phyloP scores from a whole-genome alignment of 208 protist genomes.

The Leishmania aethiopica region DNA sequence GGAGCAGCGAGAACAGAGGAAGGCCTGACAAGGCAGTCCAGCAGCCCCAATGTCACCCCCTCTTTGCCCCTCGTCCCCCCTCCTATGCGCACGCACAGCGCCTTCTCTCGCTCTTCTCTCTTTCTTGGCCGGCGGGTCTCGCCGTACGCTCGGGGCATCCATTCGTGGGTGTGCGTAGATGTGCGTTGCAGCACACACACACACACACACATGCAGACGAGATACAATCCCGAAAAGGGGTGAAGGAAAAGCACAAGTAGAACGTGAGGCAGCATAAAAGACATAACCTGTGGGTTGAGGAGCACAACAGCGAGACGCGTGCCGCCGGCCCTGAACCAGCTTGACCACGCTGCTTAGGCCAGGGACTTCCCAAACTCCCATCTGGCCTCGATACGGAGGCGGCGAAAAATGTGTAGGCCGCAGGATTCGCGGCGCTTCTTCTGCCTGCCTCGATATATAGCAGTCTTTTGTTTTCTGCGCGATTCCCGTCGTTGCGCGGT shows the following conservation, averaged over 20 bases:
- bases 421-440: neutral
- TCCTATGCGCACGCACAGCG: neutral
- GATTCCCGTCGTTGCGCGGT: neutral
- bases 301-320: neutral
- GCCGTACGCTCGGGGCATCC: neutral
- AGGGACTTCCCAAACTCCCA: neutral
- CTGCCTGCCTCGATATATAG: neutral
- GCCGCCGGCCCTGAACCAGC: neutral
- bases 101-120: neutral
- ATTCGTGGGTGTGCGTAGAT: neutral
- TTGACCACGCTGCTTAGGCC: too few relatives aligned
- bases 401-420: neutral
- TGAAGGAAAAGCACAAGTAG: neutral
- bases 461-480: neutral
- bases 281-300: neutral
- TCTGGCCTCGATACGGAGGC: neutral
- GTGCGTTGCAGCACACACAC: neutral
- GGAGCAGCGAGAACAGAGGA: too few relatives aligned
- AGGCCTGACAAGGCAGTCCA: neutral
- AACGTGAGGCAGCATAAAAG: neutral
- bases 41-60: neutral
- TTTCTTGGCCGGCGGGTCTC: neutral
- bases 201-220: neutral
- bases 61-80: neutral
- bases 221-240: neutral